phyloP scores from a whole-genome alignment of 2,329 filamentous ascomycete genomes.

The Ophiostoma populinum region DNA sequence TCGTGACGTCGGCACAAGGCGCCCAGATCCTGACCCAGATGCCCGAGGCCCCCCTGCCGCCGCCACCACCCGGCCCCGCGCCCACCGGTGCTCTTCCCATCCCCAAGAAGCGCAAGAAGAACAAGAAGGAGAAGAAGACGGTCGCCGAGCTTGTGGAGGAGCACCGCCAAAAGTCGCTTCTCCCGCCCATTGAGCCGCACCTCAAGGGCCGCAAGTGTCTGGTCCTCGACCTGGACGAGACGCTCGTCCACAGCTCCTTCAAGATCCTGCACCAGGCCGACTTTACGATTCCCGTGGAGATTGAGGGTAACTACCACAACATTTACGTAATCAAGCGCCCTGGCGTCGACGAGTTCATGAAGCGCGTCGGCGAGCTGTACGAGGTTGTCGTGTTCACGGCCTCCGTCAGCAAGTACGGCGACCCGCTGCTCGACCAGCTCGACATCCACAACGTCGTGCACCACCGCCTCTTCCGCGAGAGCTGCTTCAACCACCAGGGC shows the following conservation, averaged over 20 bases:
- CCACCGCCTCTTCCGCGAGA: conserved; percentile 90
- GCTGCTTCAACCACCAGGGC: conserved; percentile 97
- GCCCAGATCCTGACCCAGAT: conserved; percentile 21
- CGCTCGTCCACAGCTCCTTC: conserved; percentile 94
- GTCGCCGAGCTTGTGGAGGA: conserved; percentile 15
- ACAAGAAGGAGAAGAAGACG: conserved; percentile 18
- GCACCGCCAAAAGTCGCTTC: conserved; percentile 45
- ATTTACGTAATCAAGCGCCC: conserved; percentile 98
- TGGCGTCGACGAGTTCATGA: conserved; percentile 98
- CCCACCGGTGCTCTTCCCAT: conserved; percentile 16
- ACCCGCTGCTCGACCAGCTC: conserved; percentile 86
- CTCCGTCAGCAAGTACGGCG: conserved; percentile 97
- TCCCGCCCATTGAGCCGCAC: conserved; percentile 67
- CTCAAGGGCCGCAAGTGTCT: conserved; percentile 83
- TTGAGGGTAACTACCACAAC: conserved; percentile 97
- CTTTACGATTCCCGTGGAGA: conserved; percentile 97
- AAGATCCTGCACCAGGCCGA: conserved; percentile 98
- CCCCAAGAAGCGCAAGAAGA: conserved; percentile 7
- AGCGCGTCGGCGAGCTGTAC: conserved; percentile 90
- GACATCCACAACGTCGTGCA: conserved; percentile 96
- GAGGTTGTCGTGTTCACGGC: conserved; percentile 98
- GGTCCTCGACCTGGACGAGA: conserved; percentile 91
- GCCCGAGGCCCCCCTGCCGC: conserved; percentile 21
- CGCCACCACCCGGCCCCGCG: conserved; percentile 28
- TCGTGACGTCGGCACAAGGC: conserved; percentile 22